Conservation (phyloP, 257 asterid genomes). For the Parsonsia alboflavescens region DNA sequence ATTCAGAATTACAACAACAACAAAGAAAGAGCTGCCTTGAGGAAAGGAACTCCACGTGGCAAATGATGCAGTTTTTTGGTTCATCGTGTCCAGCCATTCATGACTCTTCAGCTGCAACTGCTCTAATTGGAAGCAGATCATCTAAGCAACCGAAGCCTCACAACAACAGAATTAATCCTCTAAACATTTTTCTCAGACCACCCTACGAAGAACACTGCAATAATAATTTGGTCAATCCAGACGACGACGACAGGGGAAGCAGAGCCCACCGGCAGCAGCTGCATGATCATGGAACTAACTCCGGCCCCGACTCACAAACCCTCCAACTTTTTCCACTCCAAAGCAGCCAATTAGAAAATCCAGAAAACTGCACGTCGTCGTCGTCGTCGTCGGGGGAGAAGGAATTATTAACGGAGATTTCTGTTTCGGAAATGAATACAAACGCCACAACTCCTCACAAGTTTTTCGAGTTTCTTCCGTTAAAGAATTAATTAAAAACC, state of each 20-base stretch:
- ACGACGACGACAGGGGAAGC: too few relatives aligned
- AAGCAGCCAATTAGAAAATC: slow-evolving; percentile 13
- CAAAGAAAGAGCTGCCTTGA: slow-evolving; percentile 36
- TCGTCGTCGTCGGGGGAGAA: too few relatives aligned
- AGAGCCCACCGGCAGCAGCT: too few relatives aligned
- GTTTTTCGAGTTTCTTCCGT: slow-evolving; percentile 80
- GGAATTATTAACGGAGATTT: slow-evolving; percentile 19
- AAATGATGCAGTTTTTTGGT: slow-evolving; percentile 47
- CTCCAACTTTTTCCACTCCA: slow-evolving; percentile 74
- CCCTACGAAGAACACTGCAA: slow-evolving; percentile 17
- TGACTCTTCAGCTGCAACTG: slow-evolving; percentile 8
- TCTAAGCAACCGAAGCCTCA: slow-evolving; percentile 21
- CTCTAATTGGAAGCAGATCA: slow-evolving; percentile 1
- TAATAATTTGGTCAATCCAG: not conserved
- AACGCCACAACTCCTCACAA: slow-evolving; percentile 35
- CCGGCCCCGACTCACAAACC: slow-evolving; percentile 44
- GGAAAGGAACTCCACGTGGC: slow-evolving; percentile 80
- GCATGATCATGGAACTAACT: not conserved
- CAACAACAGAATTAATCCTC: slow-evolving; percentile 5
- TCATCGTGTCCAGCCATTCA: slow-evolving; percentile 24
- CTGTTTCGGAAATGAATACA: slow-evolving; percentile 11
- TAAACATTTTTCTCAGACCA: slow-evolving; percentile 29
- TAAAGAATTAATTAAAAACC: slow-evolving; percentile 42
- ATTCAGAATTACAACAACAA: slow-evolving; percentile 21
- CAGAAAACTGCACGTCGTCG: not conserved